A percentile compares a stretch with the other conserved stretches of the same genome.
phyloP scores from a whole-genome alignment of 495 filamentous ascomycete genomes.

The Xylaria flabelliformis region DNA sequence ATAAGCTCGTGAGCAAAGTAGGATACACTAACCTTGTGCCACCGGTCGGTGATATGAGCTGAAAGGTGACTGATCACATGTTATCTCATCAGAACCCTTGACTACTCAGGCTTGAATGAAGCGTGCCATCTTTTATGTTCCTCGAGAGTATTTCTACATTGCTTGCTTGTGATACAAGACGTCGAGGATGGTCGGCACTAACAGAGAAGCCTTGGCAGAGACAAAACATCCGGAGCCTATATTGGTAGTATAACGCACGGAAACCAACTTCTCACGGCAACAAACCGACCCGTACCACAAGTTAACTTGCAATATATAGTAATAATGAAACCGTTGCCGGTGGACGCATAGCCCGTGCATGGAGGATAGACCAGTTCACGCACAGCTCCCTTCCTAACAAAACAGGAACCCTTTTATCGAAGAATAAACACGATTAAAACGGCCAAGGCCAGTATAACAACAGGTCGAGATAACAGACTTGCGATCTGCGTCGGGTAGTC shows the following conservation, averaged over 20 bases:
- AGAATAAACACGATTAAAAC: neutral
- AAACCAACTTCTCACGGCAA: too few relatives aligned
- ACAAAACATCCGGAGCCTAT: neutral
- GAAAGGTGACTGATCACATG: slow-evolving; percentile 5
- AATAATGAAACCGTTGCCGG: neutral
- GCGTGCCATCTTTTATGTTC: neutral
- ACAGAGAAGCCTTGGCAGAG: too few relatives aligned
- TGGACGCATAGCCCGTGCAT: neutral
- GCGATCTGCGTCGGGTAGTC: neutral
- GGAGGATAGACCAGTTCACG: too few relatives aligned
- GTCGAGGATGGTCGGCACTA: too few relatives aligned
- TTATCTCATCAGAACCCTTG: neutral
- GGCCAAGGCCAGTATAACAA: neutral
- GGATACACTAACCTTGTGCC: neutral
- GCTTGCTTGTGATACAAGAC: neutral
- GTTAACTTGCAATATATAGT: neutral
- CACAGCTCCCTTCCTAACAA: neutral
- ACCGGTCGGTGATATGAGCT: neutral
- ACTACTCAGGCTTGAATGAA: neutral
- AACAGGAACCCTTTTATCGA: neutral
- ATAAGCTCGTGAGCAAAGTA: neutral
- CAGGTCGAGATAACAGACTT: slow-evolving; percentile 2
- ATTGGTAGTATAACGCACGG: neutral
- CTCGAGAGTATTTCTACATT: neutral
- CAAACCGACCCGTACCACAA: neutral